phyloP scores from a whole-genome alignment of 768 basidiomycete genomes.

The Kwoniella sp. region DNA sequence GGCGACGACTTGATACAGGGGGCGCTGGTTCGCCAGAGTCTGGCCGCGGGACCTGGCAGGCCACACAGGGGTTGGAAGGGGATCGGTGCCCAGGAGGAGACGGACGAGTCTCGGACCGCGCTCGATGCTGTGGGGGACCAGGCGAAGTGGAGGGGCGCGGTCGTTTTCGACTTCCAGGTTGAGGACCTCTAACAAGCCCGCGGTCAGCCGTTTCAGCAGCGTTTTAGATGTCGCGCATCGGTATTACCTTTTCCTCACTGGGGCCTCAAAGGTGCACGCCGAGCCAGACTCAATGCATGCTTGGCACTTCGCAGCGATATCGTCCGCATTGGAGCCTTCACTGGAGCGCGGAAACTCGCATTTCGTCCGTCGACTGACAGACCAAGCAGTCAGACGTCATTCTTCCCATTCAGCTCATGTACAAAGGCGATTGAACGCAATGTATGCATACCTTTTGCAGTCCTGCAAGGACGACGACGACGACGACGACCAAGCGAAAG shows the following conservation, averaged over 20 bases:
- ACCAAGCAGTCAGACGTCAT: neutral
- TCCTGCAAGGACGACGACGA: neutral
- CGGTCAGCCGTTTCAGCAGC: neutral
- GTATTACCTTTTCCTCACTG: conserved; percentile 19
- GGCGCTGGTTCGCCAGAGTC: neutral
- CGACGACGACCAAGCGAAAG: neutral
- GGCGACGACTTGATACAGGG: neutral
- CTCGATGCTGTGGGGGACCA: neutral
- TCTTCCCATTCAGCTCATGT: neutral
- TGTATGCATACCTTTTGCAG: conserved; percentile 16
- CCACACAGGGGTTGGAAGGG: neutral
- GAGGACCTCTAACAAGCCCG: conserved; percentile 9
- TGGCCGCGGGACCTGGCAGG: neutral
- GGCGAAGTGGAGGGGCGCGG: neutral
- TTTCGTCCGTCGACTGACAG: conserved; percentile 14
- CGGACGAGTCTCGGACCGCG: neutral
- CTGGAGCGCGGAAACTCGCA: neutral
- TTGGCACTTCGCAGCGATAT: conserved; percentile 1
- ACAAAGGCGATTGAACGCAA: neutral
- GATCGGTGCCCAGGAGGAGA: neutral
- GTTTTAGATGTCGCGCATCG: neutral
- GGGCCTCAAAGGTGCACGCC: conserved; percentile 18
- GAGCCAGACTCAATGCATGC: conserved; percentile 13
- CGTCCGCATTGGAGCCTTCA: neutral
- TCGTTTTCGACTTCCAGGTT: conserved; percentile 14